Evolutionary conservation across 1,139 yeast species (phyloP).

Genomic region (Lodderomyces orthopsilosis): DNA sequence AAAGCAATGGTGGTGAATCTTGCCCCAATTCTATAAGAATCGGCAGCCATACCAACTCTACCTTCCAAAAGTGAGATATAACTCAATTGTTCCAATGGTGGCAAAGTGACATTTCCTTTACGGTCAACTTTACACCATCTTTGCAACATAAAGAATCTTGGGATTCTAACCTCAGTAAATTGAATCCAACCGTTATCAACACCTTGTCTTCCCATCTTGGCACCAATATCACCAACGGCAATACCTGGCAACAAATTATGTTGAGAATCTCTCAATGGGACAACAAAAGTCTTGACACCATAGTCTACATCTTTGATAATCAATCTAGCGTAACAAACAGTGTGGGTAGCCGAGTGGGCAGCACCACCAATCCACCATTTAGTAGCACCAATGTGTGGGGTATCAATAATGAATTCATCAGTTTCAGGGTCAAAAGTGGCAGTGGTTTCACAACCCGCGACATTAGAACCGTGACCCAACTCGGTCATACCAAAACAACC

Average conservation of each 20-base stretch:
- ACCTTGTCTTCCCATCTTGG: conserved; percentile 90
- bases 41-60: conserved; percentile 85
- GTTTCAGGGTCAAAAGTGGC: conserved; percentile 69
- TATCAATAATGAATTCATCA: conserved; percentile 72
- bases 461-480: conserved; percentile 91
- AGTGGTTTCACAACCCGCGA: conserved; percentile 89
- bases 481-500: conserved; percentile 97
- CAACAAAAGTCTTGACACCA: conserved; percentile 89
- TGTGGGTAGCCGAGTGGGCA: conserved; percentile 88
- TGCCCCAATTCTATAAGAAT: conserved; percentile 77
- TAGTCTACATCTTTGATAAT: conserved; percentile 79
- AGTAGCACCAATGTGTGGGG: conserved; percentile 89
- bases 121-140: conserved; percentile 72
- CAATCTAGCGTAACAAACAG: conserved; percentile 77
- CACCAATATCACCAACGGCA: conserved; percentile 86
- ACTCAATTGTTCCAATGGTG: conserved; percentile 84
- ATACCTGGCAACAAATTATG: conserved; percentile 77
- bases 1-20: conserved; percentile 81
- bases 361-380: conserved; percentile 99
- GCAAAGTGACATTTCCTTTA: conserved; percentile 65
- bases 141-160: conserved; percentile 79
- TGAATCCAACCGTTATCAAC: conserved; percentile 96
- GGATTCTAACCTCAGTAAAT: conserved; percentile 76
- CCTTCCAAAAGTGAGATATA: conserved; percentile 87
- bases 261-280: conserved; percentile 74